These are phyloP conservation scores for Lobosporangium transversale DNA, from an alignment of 192 early-diverging fungal genomes.

Conservation along the genomic window DNA sequence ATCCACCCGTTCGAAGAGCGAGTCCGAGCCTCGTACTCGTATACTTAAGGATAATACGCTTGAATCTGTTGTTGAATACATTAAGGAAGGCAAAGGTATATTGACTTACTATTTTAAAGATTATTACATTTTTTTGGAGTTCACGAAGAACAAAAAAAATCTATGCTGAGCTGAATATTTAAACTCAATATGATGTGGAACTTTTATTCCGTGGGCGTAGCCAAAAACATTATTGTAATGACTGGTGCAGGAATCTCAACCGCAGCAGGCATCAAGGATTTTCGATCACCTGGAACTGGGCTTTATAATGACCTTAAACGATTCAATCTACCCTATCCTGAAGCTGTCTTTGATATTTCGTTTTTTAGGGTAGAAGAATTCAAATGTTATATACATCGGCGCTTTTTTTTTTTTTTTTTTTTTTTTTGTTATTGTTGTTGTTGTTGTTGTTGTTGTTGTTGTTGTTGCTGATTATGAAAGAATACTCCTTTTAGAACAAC, in stretches of 20 bases:
- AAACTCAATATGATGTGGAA: too few relatives aligned
- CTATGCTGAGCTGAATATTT: neutral
- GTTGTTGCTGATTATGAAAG: neutral
- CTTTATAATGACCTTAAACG: conserved; percentile 91
- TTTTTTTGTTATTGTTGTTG: neutral
- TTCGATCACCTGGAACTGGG: conserved; percentile 91
- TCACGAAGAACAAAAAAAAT: neutral
- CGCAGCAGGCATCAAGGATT: conserved; percentile 90
- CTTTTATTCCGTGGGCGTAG: conserved; percentile 23
- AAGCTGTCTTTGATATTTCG: conserved; percentile 95
- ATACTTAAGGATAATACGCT: conserved; percentile 44
- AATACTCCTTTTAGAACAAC: conserved; percentile 60
- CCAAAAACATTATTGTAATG: conserved; percentile 84
- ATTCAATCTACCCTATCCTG: conserved; percentile 91
- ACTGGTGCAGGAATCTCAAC: conserved; percentile 93
- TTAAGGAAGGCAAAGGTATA: conserved; percentile 55
- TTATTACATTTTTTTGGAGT: neutral
- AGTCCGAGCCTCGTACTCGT: conserved; percentile 11
- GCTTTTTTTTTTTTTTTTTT: neutral
- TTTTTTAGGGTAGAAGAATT: conserved; percentile 72
- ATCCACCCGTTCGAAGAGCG: conserved; percentile 8
- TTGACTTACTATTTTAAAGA: neutral
- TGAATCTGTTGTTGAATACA: conserved; percentile 54
- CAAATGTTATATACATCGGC: neutral
- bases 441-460: too few relatives aligned